Base-by-base conservation (phyloP, 176 grass and related monocot species). In the Rhynchospora breviuscula region DNA sequence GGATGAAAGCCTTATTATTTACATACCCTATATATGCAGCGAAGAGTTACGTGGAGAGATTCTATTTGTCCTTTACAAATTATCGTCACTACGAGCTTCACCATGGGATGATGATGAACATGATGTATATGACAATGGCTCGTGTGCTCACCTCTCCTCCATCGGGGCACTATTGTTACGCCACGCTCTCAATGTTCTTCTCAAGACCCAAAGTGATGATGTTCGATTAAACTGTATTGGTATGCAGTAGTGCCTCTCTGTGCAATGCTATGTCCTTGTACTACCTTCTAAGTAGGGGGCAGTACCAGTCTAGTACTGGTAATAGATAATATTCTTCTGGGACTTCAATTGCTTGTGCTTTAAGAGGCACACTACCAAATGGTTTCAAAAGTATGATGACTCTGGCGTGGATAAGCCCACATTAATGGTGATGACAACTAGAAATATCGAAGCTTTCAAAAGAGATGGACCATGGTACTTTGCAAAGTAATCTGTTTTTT, bases 171-270 rank as follows among this genome's bases (percentile, higher is more conserved):
- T 21, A 47, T 83, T 93, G 84, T 76, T 98, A 70, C 84, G 73
- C 67, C 81, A 91, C 49, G 91, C 87, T 45, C 90, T 98, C 29
- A 90, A 94, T 90, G 90, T 88, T 87, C 87, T 98, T 65, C 87
- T 94, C 25, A 98, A 94, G 90, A 87, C 92, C 78, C 92, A 94
- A 86, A 98, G 92, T 74, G 90, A 98, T 70, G 86, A 72, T 83
- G 95, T 94, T 80, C 90, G 95, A 70, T 5, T 94, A 78, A 98
- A 98, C 59, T 98, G 92, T 88, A 70, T 98, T 87, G 95, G 95
- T 98, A 78, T 81, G 90, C 26, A 66, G 23, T 45, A 17, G 17
- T 81, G 25, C 51, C 57, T 17, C 35, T 63, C 58, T 81, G 44
- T 81, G 56, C 79, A 49, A 33, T 33, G n/a, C 60, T 63, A 33